These are phyloP conservation scores for Rhizomucor pusillus DNA, from an alignment of 371 early-diverging fungal species.

Conservation along the genomic window DNA sequence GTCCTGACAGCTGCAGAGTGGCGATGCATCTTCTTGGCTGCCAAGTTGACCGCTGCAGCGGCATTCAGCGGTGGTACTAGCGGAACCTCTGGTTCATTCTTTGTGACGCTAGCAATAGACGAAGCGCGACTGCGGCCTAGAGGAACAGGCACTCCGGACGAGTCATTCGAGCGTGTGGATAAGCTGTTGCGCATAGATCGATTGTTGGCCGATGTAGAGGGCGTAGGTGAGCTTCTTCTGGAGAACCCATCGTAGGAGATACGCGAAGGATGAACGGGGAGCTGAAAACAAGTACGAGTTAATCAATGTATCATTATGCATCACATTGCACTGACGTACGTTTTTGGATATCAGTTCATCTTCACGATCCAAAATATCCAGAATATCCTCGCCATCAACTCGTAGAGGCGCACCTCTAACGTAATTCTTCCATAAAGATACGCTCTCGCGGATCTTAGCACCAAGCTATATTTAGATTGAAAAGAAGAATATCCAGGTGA, in stretches of 20 bases:
- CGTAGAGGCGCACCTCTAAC: slow-evolving; percentile 27
- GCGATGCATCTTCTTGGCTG: slow-evolving; percentile 13
- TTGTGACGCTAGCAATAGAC: slow-evolving; percentile 2
- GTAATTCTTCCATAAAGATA: slow-evolving; percentile 28
- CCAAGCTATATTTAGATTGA: slow-evolving; percentile 33
- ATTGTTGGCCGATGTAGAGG: slow-evolving; percentile 15
- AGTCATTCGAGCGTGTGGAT: slow-evolving; percentile 10
- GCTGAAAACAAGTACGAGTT: slow-evolving; percentile 1
- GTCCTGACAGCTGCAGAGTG: slow-evolving; percentile 12
- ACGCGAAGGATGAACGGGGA: slow-evolving; percentile 28
- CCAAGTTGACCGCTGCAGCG: slow-evolving; percentile 2
- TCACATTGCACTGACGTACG: slow-evolving; percentile 10
- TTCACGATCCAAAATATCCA: slow-evolving; percentile 19
- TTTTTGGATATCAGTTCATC: slow-evolving; percentile 23
- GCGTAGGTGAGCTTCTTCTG: slow-evolving; percentile 16
- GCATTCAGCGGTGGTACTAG: slow-evolving; percentile 1
- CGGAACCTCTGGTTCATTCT: not conserved
- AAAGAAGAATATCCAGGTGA: not conserved
- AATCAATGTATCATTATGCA: not conserved
- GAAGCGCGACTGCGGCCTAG: slow-evolving; percentile 11
- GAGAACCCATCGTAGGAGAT: slow-evolving; percentile 24
- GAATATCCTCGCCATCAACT: slow-evolving; percentile 32
- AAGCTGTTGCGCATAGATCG: slow-evolving; percentile 16
- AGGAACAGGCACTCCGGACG: not conserved
- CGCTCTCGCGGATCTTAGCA: slow-evolving; percentile 26